Conservation (phyloP, 306 rosid genomes). For the Lupinus albus region DNA sequence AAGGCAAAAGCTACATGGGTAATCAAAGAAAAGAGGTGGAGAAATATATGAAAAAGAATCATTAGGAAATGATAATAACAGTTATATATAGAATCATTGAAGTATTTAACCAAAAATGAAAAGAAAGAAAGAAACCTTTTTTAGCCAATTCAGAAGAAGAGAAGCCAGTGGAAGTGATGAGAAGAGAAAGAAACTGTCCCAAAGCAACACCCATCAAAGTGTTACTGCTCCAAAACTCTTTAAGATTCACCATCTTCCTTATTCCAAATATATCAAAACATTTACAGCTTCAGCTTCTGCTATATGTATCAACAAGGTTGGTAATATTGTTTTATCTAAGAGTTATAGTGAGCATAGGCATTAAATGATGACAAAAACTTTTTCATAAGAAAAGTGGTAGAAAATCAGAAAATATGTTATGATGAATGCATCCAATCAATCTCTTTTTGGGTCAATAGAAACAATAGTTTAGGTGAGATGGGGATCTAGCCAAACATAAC, state of each 20-base stretch:
- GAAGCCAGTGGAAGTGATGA: conserved; percentile 88
- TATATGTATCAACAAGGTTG: neutral
- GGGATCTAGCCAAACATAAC: too few species aligned
- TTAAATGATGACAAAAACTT: too few species aligned
- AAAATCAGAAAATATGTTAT: too few species aligned
- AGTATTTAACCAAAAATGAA: neutral
- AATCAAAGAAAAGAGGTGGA: neutral
- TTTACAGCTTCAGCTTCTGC: neutral
- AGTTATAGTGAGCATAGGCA: too few species aligned
- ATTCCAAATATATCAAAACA: neutral
- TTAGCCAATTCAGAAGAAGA: conserved; percentile 87
- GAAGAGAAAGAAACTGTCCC: conserved; percentile 92
- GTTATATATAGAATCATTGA: neutral
- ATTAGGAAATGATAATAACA: neutral
- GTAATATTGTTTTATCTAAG: neutral
- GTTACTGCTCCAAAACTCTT: conserved; percentile 59
- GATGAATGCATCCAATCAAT: too few species aligned
- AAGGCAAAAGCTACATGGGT: neutral
- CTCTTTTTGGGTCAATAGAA: too few species aligned
- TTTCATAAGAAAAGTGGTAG: too few species aligned
- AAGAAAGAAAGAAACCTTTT: conserved; percentile 45
- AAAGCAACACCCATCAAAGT: conserved; percentile 75
- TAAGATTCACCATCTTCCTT: conserved; percentile 41
- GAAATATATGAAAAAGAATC: neutral
- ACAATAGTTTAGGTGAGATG: too few species aligned